phyloP scores from a whole-genome alignment of 2,329 filamentous ascomycete species.

The Pseudogymnoascus sp. region DNA sequence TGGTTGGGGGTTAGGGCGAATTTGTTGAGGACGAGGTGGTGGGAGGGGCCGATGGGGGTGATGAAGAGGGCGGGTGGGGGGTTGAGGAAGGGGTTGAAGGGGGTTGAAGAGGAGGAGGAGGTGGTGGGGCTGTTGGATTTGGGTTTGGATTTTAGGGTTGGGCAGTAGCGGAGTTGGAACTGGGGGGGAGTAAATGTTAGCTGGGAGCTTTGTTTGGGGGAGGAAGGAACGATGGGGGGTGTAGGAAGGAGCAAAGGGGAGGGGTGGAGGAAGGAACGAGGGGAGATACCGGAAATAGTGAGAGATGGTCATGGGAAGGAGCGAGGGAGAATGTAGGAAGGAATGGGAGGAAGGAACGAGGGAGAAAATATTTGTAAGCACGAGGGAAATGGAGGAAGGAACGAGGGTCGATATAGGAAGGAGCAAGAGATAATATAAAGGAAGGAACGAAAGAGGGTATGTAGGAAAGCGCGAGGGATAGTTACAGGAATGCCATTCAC shows the following conservation, averaged over 20 bases:
- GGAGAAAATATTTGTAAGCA: neutral
- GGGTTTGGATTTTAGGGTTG: constrained; percentile 60
- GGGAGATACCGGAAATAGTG: neutral
- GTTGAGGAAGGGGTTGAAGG: constrained; percentile 57
- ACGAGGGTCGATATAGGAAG: neutral
- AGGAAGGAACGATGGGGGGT: neutral
- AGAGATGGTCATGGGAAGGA: neutral
- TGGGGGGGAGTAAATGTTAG: constrained; percentile 26
- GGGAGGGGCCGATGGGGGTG: constrained; percentile 44
- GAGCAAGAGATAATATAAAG: neutral
- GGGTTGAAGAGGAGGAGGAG: constrained; percentile 27
- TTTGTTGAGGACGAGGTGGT: constrained; percentile 66
- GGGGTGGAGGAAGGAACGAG: neutral
- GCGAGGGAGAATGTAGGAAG: neutral
- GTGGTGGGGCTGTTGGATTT: constrained; percentile 29
- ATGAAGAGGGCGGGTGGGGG: constrained; percentile 48
- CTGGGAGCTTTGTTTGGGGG: neutral
- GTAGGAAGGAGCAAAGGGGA: neutral
- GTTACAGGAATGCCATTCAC: neutral
- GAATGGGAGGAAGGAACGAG: neutral
- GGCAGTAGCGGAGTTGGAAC: constrained; percentile 69
- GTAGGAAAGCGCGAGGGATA: neutral
- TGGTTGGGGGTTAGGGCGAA: constrained; percentile 64
- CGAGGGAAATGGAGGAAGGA: neutral
- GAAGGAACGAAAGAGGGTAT: neutral